These are phyloP conservation scores for Mycena sp. DNA, from an alignment of 1,284 basidiomycete genomes.

Conservation along the genomic window DNA sequence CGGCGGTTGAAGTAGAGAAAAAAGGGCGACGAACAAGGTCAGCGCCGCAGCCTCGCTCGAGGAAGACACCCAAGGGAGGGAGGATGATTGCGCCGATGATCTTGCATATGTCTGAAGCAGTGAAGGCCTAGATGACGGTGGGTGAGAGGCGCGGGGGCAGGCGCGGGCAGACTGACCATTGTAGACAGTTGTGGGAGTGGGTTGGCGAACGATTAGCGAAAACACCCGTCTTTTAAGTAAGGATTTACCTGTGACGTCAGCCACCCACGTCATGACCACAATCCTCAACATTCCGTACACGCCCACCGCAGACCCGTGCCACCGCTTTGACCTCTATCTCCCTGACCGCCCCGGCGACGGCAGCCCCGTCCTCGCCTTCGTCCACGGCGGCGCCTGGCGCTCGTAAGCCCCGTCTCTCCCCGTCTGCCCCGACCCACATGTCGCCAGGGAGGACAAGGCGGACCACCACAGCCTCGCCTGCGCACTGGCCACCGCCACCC, in stretches of 20 bases:
- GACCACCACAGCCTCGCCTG: slow-evolving; percentile 64
- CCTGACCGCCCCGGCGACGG: slow-evolving; percentile 30
- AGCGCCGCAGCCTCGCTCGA: slow-evolving; percentile 67
- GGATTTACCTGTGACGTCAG: too few species aligned
- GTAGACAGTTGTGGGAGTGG: slow-evolving; percentile 1
- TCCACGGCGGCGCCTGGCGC: slow-evolving; percentile 86
- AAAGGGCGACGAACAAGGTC: slow-evolving; percentile 55
- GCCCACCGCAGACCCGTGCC: slow-evolving; percentile 39
- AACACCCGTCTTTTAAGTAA: too few species aligned
- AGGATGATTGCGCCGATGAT: slow-evolving; percentile 75
- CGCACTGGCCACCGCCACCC: slow-evolving; percentile 56
- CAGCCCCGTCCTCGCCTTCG: slow-evolving; percentile 47
- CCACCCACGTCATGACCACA: too few species aligned
- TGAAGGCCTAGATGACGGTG: slow-evolving; percentile 58
- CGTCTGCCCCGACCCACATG: slow-evolving; percentile 1
- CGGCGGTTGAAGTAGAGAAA: slow-evolving; percentile 1
- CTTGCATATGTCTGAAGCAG: slow-evolving; percentile 79
- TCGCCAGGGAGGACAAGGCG: slow-evolving; percentile 74
- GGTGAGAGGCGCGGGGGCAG: slow-evolving; percentile 17
- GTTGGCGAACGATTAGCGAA: neutral
- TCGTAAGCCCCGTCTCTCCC: slow-evolving; percentile 54
- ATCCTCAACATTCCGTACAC: slow-evolving; percentile 56
- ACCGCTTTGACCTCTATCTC: slow-evolving; percentile 61
- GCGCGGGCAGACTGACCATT: neutral
- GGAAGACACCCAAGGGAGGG: slow-evolving; percentile 82